These are phyloP conservation scores for Cutaneotrichosporon dermatis DNA, from an alignment of 1,284 basidiomycete genomes.

Conservation along the genomic window DNA sequence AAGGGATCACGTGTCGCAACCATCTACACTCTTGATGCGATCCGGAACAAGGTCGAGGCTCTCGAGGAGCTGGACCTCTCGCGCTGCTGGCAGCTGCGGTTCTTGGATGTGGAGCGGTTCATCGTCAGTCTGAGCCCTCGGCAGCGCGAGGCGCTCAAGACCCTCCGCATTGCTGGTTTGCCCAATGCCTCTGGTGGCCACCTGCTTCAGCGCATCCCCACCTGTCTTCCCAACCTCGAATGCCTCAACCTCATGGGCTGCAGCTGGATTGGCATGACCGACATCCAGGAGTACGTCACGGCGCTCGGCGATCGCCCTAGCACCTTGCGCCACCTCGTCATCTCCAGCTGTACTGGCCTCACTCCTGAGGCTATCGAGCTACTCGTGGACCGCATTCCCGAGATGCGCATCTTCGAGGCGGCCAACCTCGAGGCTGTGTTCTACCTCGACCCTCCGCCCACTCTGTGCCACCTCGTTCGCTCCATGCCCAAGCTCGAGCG, in stretches of 20 bases:
- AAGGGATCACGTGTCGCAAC: conserved; percentile 55
- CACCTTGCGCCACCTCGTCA: conserved; percentile 66
- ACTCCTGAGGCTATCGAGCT: conserved; percentile 69
- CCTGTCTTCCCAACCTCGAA: conserved; percentile 65
- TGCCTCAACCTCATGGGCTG: conserved; percentile 76
- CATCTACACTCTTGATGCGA: conserved; percentile 1
- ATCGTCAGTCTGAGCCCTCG: conserved; percentile 37
- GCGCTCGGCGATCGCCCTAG: conserved; percentile 30
- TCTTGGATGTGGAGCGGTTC: conserved; percentile 54
- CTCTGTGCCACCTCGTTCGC: conserved; percentile 12
- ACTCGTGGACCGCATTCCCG: conserved; percentile 66
- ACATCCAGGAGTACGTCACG: conserved; percentile 51
- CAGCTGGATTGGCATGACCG: conserved; percentile 11
- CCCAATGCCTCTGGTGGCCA: conserved; percentile 52
- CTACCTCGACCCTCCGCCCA: conserved; percentile 21
- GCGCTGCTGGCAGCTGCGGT: conserved; percentile 66
- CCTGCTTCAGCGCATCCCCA: conserved; percentile 60
- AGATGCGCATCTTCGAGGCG: conserved; percentile 74
- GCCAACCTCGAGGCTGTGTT: conserved; percentile 57
- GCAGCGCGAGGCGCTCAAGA: conserved; percentile 17
- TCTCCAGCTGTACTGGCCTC: conserved; percentile 70
- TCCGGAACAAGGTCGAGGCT: conserved; percentile 54
- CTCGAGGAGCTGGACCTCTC: conserved; percentile 66
- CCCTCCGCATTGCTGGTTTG: conserved; percentile 62
- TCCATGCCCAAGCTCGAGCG: conserved; percentile 62